These are phyloP conservation scores for Lyophyllum atratum DNA, from an alignment of 768 basidiomycete species.

Conservation along the genomic window DNA sequence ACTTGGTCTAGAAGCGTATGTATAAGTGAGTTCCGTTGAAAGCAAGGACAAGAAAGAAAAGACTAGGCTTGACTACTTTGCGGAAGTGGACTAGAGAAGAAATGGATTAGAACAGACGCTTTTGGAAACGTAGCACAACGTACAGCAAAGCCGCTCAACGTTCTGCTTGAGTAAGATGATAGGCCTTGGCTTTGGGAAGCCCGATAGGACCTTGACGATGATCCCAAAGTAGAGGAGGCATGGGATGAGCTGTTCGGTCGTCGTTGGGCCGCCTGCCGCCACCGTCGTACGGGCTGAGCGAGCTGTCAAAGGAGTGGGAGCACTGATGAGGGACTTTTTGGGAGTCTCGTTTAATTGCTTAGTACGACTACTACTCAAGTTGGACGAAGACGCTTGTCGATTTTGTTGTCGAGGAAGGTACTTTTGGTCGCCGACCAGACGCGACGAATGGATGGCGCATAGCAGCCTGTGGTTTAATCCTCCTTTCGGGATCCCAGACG, in stretches of 20 bases:
- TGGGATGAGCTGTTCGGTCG: constrained; percentile 59
- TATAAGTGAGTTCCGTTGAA: constrained; percentile 22
- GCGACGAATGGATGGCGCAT: constrained; percentile 89
- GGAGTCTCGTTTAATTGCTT: constrained; percentile 69
- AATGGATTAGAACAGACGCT: constrained; percentile 10
- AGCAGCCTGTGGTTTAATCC: constrained; percentile 92
- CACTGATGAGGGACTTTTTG: constrained; percentile 88
- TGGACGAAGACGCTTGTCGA: constrained; percentile 60
- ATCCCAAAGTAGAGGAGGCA: constrained; percentile 50
- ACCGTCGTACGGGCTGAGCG: constrained; percentile 62
- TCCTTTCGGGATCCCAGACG: constrained; percentile 96
- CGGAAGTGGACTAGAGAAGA: constrained; percentile 36
- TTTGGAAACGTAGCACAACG: constrained; percentile 28
- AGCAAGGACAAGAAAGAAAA: constrained; percentile 20
- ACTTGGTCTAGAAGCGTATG: constrained; percentile 20
- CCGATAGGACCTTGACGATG: constrained; percentile 66
- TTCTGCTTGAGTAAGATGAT: constrained; percentile 74
- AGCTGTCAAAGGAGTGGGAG: constrained; percentile 85
- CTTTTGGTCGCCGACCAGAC: constrained; percentile 59
- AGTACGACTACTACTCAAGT: constrained; percentile 49
- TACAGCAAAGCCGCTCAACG: constrained; percentile 70
- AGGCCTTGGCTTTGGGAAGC: constrained; percentile 70
- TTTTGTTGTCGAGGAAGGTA: constrained; percentile 49
- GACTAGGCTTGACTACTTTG: constrained; percentile 34
- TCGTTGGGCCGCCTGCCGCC: constrained; percentile 51